Conservation (phyloP, 2,329 filamentous ascomycete genomes). For the Fusarium caatingaense region DNA sequence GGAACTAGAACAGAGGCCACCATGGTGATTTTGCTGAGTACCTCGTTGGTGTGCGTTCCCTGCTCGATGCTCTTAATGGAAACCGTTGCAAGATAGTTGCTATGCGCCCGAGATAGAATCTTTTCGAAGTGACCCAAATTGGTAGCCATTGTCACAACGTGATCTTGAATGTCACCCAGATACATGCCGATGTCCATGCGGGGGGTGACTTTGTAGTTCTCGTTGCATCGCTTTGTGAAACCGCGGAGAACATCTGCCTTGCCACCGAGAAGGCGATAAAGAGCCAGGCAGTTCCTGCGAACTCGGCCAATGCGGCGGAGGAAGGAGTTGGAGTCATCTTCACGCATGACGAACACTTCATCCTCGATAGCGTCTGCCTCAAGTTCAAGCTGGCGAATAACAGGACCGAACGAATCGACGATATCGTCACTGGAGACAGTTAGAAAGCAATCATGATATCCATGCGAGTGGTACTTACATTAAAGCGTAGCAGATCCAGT, state of each 20-base stretch:
- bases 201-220: conserved; percentile 94
- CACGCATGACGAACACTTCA: conserved; percentile 89
- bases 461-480: conserved; percentile 71
- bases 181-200: conserved; percentile 97
- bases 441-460: conserved; percentile 38
- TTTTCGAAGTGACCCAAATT: conserved; percentile 97
- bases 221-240: conserved; percentile 98
- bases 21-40: conserved; percentile 94
- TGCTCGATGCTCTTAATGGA: conserved; percentile 91
- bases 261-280: conserved; percentile 92
- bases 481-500: conserved; percentile 99
- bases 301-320: conserved; percentile 88
- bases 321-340: conserved; percentile 89
- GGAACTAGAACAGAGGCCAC: conserved; percentile 96
- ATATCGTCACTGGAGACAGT: conserved; percentile 80
- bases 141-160: conserved; percentile 99
- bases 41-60: conserved; percentile 87
- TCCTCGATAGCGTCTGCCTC: conserved; percentile 96
- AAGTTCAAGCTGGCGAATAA: conserved; percentile 85
- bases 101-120: conserved; percentile 92
- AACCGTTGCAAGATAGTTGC: conserved; percentile 95
- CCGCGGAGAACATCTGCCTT: conserved; percentile 99
- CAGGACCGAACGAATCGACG: conserved; percentile 92
- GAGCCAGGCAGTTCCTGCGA: conserved; percentile 92
- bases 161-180: conserved; percentile 96